Evolutionary conservation across 2,329 filamentous ascomycete species (phyloP), one percentile per base, ranked within the genome.

Genomic region (Clonostachys byssicola): DNA sequence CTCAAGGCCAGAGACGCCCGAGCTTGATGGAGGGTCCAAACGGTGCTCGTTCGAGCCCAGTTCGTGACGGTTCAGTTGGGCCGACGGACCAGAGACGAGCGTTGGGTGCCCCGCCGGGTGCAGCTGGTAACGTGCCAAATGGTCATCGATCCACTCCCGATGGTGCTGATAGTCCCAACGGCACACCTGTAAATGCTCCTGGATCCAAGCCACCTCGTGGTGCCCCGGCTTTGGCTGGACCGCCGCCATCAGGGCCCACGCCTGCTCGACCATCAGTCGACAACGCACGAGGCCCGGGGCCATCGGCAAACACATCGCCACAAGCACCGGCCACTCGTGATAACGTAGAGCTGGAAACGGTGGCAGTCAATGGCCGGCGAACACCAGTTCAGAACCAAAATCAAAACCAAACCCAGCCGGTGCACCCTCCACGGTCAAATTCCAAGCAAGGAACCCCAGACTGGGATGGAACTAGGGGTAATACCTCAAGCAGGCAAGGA

Each of bases 351-450:
- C 68, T 70, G 34, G 84, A 85, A 23, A 74, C 68, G 34, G 72
- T 79, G 6, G 63, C 66, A 3, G 66, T 73, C 12, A 83, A 84
- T 51, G 86, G 84, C n/a, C 75, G 78, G 45, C 78, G 80, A 34
- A 86, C 84, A 5, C 83, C 85, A 10, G 81, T 77, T 5, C 79
- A 83, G 50, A 30, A 30, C 23, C 73, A 71, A 42, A 5, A 42
- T 2, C 49, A 47, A 43, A 33, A 36, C 4, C 18, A 34, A n/a
- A 58, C 34, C 63, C 68, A 54, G 55, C 63, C 48, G 61, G 58
- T 35, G 64, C 68, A 65, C 42, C 65, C 77, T 16, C 50, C 61
- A 52, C 12, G 59, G 62, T 13, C 20, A 54, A 2, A 44, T 56
- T 54, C 55, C 20, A 66, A 66, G 44, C 62, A 43, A 43, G 33